Base-by-base conservation (phyloP, 129 eudicot species). In the Heracleum sosnowskyi region DNA sequence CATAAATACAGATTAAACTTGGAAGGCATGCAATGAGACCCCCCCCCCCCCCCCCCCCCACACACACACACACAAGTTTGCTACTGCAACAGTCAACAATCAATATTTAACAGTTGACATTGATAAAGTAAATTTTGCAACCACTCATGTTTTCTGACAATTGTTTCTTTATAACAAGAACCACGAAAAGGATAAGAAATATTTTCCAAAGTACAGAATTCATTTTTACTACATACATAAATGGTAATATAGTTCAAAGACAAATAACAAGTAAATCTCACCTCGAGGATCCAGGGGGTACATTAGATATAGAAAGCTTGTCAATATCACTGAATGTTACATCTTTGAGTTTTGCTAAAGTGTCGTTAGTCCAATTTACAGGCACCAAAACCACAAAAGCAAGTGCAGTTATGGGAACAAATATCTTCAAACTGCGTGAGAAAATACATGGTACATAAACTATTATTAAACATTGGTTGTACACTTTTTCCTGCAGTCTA, bases 281-380 rank as follows among this genome's bases (percentile, higher is more conserved):
- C 98, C 96, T 95, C 64, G 85, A 82, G 76, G 98, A 95, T 84
- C 91, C 96, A 60, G 86, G 76, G 42, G 92, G 91, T 80, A 95
- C 89, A 83, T 95, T 95, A 71, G 97, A 91, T 88, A 95, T 90
- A 4, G 98, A 95, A 77, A 95, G 90, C 90, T 90, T 95, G 92
- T 95, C 98, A 66, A 95, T 90, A 63, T 90, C 83, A 74, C 89
- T 90, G 83, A 72, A 95, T 13, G 91, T 88, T 78, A 90, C 11
- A 83, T 88, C 96, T 78, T 83, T 82, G 70, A 87, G 72, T n/a
- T 66, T 46, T 46, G 63, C 89, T 75, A 88, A 84, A 53, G 87
- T 80, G 69, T 75, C 68, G 60, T 93, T 97, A 5, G 97, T 94
- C 87, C 89, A 94, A 87, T 94, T 94, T 60, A 95, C 90, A 72